Evolutionary conservation across 2,329 filamentous ascomycete genomes (phyloP).

Genomic region (Lasiodiplodia hormozganensis): DNA sequence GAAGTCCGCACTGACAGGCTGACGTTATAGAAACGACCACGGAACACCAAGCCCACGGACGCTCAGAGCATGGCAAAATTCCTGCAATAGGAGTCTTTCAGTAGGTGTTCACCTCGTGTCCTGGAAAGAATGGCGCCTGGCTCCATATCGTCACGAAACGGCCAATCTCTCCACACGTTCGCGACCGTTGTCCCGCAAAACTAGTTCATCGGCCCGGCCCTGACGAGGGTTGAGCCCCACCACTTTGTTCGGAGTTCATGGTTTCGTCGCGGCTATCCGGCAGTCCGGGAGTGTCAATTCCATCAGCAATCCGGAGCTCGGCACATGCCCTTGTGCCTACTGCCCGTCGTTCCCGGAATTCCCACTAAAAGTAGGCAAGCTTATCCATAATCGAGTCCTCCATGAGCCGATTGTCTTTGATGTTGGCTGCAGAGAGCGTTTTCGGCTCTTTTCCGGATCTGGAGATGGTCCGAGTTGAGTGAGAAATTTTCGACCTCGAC

Average conservation of each 20-base stretch:
- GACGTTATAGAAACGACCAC: background rate
- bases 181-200: background rate
- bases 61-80: background rate
- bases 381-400: background rate
- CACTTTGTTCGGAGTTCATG: background rate
- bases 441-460: background rate
- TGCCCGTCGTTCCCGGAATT: background rate
- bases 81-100: background rate
- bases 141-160: background rate
- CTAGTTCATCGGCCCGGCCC: background rate
- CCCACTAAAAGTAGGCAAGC: background rate
- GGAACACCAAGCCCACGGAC: background rate
- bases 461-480: background rate
- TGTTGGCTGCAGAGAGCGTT: background rate
- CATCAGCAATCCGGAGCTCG: background rate
- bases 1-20: too few species aligned
- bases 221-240: background rate
- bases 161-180: background rate
- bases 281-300: background rate
- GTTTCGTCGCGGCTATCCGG: background rate
- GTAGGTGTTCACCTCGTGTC: too few species aligned
- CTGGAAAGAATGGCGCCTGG: too few species aligned
- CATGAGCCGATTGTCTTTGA: background rate
- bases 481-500: background rate
- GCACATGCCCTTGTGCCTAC: background rate